A percentile compares a stretch with the other conserved stretches of the same genome.
Conservation (phyloP, 352 stramenopile species). For the Globisporangium middletonii region DNA sequence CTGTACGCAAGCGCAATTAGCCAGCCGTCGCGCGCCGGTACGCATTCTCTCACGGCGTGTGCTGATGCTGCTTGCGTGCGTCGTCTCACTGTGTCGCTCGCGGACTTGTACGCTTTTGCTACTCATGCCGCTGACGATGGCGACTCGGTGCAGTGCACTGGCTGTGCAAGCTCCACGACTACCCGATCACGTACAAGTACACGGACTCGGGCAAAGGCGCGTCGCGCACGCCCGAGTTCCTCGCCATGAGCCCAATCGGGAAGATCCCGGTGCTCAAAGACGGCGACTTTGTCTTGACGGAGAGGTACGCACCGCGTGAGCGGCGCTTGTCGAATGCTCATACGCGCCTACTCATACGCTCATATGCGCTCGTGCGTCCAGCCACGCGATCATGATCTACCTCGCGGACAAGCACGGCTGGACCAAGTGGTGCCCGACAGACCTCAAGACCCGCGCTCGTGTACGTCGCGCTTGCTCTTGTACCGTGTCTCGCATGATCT, state of each 20-base stretch:
- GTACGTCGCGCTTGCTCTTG: slow-evolving; percentile 16
- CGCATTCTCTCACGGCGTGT: background rate
- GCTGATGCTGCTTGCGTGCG: background rate
- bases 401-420: slow-evolving; percentile 63
- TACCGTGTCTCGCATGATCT: background rate
- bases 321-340: background rate
- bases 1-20: slow-evolving; percentile 56
- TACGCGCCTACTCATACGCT: background rate
- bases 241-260: slow-evolving; percentile 51
- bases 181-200: slow-evolving; percentile 52
- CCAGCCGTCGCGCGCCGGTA: slow-evolving; percentile 56
- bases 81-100: background rate
- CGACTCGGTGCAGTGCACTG: slow-evolving; percentile 36
- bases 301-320: slow-evolving; percentile 27
- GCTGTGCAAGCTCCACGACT: slow-evolving; percentile 67
- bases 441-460: slow-evolving; percentile 54
- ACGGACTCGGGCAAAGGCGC: slow-evolving; percentile 49
- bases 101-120: too few relatives aligned
- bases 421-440: slow-evolving; percentile 50
- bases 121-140: slow-evolving; percentile 1
- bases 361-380: slow-evolving; percentile 5
- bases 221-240: slow-evolving; percentile 39
- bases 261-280: slow-evolving; percentile 70
- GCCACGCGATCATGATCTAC: slow-evolving; percentile 74
- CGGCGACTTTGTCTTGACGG: slow-evolving; percentile 55